Conservation (phyloP, 2,329 filamentous ascomycete genomes). For the Arachnomyces sp. region DNA sequence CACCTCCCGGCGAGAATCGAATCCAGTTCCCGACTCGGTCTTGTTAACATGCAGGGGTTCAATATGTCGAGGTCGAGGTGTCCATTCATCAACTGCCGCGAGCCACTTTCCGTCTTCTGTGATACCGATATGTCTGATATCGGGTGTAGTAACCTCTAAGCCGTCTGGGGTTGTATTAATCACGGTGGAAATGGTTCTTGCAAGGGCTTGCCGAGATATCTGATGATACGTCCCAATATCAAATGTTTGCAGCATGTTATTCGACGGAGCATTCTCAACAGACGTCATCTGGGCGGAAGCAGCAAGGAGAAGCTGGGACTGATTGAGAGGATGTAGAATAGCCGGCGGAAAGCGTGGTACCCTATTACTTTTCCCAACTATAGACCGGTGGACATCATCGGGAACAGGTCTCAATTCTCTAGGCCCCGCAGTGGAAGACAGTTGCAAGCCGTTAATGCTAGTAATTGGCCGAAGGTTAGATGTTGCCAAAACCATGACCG, state of each 20-base stretch:
- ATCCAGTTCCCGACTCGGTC: conserved; percentile 36
- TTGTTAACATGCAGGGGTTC: conserved; percentile 42
- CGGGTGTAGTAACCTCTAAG: conserved; percentile 64
- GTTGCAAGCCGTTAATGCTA: conserved; percentile 75
- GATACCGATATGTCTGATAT: conserved; percentile 65
- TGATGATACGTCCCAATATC: conserved; percentile 73
- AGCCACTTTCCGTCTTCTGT: conserved; percentile 81
- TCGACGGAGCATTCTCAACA: conserved; percentile 29
- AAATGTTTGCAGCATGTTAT: conserved; percentile 71
- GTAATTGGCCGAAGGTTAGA: conserved; percentile 77
- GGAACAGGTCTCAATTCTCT: not conserved
- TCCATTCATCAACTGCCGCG: conserved; percentile 87
- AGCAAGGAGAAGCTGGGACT: conserved; percentile 59
- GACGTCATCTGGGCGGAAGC: conserved; percentile 49
- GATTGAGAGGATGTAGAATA: conserved; percentile 52
- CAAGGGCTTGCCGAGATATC: conserved; percentile 76
- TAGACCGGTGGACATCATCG: too few species aligned
- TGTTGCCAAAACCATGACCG: conserved; percentile 80
- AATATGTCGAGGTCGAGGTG: conserved; percentile 61
- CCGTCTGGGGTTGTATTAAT: conserved; percentile 66
- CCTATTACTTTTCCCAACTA: not conserved
- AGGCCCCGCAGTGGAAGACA: conserved; percentile 21
- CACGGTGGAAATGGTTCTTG: conserved; percentile 78
- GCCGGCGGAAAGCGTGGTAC: conserved; percentile 41
- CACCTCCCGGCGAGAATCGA: conserved; percentile 54